These are phyloP conservation scores for Obba rivulosa DNA, from an alignment of 768 basidiomycete genomes.

Conservation along the genomic window DNA sequence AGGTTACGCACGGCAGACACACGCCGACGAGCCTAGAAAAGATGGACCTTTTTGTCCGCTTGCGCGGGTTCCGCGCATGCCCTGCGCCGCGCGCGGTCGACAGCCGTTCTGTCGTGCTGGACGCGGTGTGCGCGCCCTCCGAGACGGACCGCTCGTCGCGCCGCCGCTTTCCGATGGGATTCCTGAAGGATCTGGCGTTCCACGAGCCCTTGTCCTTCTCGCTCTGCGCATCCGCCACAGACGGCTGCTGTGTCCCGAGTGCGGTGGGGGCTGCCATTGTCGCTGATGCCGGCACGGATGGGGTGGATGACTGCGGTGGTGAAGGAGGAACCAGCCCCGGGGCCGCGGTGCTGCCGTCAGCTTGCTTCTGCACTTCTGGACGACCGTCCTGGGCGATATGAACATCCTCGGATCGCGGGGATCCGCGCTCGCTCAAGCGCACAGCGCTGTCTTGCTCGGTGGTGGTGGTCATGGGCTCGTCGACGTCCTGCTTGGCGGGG, in stretches of 20 bases:
- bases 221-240: conserved; percentile 3
- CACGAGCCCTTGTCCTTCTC: conserved; percentile 35
- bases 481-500: no score
- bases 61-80: conserved; percentile 21
- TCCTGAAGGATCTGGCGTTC: conserved; percentile 27
- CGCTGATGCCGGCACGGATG: no score
- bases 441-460: no score
- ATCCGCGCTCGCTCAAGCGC: no score
- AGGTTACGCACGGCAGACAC: conserved; percentile 58
- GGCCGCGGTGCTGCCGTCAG: conserved; percentile 6
- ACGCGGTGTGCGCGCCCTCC: conserved; percentile 25
- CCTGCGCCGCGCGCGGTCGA: conserved; percentile 13
- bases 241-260: conserved; percentile 1
- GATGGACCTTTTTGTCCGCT: conserved; percentile 44
- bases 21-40: conserved; percentile 52
- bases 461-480: no score
- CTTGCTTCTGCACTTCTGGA: no score
- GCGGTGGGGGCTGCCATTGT: conserved; percentile 6
- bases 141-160: conserved; percentile 19
- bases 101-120: conserved; percentile 21
- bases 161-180: conserved; percentile 31
- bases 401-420: no score
- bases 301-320: conserved; percentile 9
- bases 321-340: conserved; percentile 12
- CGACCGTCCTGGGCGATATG: no score